A percentile compares a stretch with the other conserved stretches of the same genome.
phyloP scores from a whole-genome alignment of 805 yeast species.

The Teunomyces barrocoloradensis region DNA sequence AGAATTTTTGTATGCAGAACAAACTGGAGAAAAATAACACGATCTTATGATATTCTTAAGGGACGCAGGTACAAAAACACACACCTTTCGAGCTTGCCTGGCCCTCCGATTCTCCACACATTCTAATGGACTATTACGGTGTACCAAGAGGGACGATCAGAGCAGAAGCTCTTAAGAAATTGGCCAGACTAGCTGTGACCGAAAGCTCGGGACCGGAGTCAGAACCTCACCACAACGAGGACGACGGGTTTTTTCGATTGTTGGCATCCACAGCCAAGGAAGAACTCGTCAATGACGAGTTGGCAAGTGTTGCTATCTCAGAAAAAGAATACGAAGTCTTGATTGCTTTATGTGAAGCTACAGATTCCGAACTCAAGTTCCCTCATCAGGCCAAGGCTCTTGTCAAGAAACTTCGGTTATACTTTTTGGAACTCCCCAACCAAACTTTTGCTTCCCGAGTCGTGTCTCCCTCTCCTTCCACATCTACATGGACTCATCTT shows the following conservation, averaged over 20 bases:
- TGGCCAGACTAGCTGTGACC: slow-evolving; percentile 33
- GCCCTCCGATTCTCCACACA: neutral
- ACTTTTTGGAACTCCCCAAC: slow-evolving; percentile 45
- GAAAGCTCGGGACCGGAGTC: slow-evolving; percentile 12
- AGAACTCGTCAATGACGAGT: slow-evolving; percentile 9
- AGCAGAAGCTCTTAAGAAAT: slow-evolving; percentile 32
- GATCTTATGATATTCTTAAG: neutral
- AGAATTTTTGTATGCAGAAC: neutral
- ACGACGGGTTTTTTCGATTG: slow-evolving; percentile 22
- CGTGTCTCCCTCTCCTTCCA: slow-evolving; percentile 22
- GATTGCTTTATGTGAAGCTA: slow-evolving; percentile 51
- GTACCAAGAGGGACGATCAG: slow-evolving; percentile 40
- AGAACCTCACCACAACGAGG: slow-evolving; percentile 3
- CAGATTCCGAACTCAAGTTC: slow-evolving; percentile 26
- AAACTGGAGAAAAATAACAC: neutral
- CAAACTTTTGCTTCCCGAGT: slow-evolving; percentile 43
- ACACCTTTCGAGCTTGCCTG: neutral
- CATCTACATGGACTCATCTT: slow-evolving; percentile 29
- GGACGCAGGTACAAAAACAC: neutral
- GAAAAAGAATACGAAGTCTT: slow-evolving; percentile 55
- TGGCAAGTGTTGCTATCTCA: slow-evolving; percentile 42
- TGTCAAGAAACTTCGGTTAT: slow-evolving; percentile 43
- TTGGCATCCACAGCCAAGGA: slow-evolving; percentile 9
- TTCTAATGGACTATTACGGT: slow-evolving; percentile 37
- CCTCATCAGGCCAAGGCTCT: slow-evolving; percentile 40